Evolutionary conservation across 1,284 basidiomycete genomes (phyloP), one percentile per base, ranked within the genome.

Genomic region (Malassezia japonica): DNA sequence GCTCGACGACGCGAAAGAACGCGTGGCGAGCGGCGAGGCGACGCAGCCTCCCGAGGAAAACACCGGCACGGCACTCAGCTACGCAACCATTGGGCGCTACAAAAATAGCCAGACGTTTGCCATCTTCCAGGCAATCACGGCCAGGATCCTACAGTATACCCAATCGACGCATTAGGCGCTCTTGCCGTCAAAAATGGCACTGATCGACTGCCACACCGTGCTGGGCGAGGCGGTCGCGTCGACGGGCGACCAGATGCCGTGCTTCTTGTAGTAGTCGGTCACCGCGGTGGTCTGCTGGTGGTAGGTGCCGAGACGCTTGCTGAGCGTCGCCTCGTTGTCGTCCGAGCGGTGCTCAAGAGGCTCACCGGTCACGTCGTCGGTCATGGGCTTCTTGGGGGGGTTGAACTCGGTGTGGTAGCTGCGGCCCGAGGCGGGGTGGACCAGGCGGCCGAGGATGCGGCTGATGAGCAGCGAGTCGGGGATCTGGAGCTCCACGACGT

Each of bases 361-460:
- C 76, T 98, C 92, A 60, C 94, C 94, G 4, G 91, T 89, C 33
- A 86, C 76, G 75, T 98, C 94, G 77, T 98, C 92, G 31, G 81
- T 82, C 81, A 89, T 87, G 39, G 83, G 67, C 76, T 94, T 94
- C 80, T 96, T 96, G 36, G 92, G 92, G 10, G 92, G 92, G 77
- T 87, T 80, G 81, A 92, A 98, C 75, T 94, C 88, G 67, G 79
- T 85, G 81, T 98, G 92, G 77, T 98, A 98, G 49, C 83, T 84
- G 57, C 92, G 79, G 28, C 92, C 92, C 60, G 83, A 86, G 13
- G 83, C 79, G 21, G 86, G 83, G 77, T 98, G 92, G 65, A 98
- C 82, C 54, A 98, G 80, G 55, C 92, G 84, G 50, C 92, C 92
- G 41, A 92, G 96, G 74, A 98, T 98, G 61, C 92, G 86, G 16